Evolutionary conservation across 163 green algal genomes (phyloP), one percentile per base, ranked within the genome.

Genomic region (Chlamydomonas reinhardtii): DNA sequence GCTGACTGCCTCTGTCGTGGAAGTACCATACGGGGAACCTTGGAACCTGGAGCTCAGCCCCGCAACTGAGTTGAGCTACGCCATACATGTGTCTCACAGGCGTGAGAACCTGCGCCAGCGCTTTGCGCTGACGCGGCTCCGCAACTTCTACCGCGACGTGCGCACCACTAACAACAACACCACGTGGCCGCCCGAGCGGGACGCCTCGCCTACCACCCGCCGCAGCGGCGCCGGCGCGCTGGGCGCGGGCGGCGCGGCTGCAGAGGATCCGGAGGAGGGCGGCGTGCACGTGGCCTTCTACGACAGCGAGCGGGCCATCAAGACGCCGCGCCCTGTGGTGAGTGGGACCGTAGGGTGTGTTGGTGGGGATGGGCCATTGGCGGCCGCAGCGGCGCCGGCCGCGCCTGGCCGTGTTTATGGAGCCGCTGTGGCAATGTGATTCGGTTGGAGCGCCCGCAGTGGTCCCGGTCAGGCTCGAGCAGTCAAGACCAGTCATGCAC

Each of bases 101-200:
- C 86, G 86, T 3, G 79, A 87, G 74, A 37, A 64, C 34, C 37
- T 84, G 22, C 86, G 79, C 34, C 83, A 84, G 86, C 76, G 83
- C 52, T 85, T 81, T n/a, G 79, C 86, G 2, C 79, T 87, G 15
- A 90, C 78, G 14, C 73, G 79, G 39, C 86, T 87, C 0, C 78
- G 75, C 65, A 87, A 90, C 79, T 90, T 86, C 61, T 90, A 86
- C 86, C 73, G 73, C 6, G 86, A 90, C 79, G 86, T 90, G 29
- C 86, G 86, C 71, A 90, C 86, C 61, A 66, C 48, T 59, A 82
- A 84, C 74, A 90, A 90, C 73, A 90, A 90, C 65, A 72, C 64
- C 73, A 81, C 65, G 20, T 90, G 86, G 86, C 86, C 86, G 48
- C 79, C 83, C 19, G 74, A 89, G 82, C 72, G 82, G 4, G 72